phyloP scores from a whole-genome alignment of 2,329 filamentous ascomycete species.

The Colletotrichum camelliae region DNA sequence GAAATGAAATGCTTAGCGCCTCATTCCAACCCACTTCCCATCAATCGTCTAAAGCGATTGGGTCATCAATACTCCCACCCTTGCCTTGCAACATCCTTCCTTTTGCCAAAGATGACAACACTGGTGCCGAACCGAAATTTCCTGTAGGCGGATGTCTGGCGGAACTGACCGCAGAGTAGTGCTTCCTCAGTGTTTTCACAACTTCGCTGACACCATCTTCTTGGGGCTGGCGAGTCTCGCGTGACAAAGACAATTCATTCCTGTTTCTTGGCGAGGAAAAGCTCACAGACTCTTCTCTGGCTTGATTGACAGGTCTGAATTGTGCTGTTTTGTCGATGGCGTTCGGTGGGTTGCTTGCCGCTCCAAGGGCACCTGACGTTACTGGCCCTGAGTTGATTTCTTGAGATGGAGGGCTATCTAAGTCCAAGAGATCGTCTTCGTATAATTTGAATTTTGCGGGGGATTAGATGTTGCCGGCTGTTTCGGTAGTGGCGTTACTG shows the following conservation, averaged over 20 bases:
- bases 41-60: background rate
- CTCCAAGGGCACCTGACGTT: background rate
- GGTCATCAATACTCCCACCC: background rate
- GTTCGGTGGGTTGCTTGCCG: background rate
- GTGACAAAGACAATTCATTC: background rate
- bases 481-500: fast-evolving
- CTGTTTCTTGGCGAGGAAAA: background rate
- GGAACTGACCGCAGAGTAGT: background rate
- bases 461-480: background rate
- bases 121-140: background rate
- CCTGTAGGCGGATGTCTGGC: background rate
- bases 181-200: background rate
- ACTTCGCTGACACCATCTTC: background rate
- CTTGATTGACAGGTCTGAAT: background rate
- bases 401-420: background rate
- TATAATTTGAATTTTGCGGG: background rate
- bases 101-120: no score
- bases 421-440: background rate
- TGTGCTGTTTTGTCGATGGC: background rate
- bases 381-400: background rate
- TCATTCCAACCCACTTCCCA: background rate
- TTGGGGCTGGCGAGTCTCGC: background rate
- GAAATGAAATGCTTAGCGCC: background rate
- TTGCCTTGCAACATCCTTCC: no score
- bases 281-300: background rate